phyloP scores from a whole-genome alignment of 2,329 filamentous ascomycete genomes.

The Aspergillus jensenii region DNA sequence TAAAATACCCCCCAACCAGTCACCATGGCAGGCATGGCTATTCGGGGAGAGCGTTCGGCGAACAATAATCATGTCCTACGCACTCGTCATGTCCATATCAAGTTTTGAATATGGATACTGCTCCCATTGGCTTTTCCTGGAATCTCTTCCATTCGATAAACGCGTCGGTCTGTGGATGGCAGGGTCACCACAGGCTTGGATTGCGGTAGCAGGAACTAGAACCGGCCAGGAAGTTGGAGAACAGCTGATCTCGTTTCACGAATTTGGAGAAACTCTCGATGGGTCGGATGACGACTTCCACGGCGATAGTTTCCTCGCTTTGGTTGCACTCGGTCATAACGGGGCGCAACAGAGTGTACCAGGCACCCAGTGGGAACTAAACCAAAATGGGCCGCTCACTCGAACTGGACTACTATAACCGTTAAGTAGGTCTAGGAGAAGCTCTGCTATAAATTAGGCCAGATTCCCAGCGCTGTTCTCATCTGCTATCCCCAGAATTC shows the following conservation, averaged over 20 bases:
- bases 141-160: conserved; percentile 5
- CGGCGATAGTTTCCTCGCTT: not conserved
- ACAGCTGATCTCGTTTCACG: conserved; percentile 1
- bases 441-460: not conserved
- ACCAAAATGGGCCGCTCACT: not conserved
- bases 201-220: not conserved
- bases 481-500: not conserved
- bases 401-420: not conserved
- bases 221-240: conserved; percentile 3
- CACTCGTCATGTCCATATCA: not conserved
- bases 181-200: conserved; percentile 5
- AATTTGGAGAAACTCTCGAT: not conserved
- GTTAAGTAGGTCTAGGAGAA: not conserved
- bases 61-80: conserved; percentile 3
- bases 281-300: not conserved
- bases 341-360: not conserved
- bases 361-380: conserved; percentile 1
- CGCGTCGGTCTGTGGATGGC: conserved; percentile 3
- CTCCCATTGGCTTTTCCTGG: conserved; percentile 4
- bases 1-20: not conserved
- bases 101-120: conserved; percentile 3
- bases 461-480: not conserved
- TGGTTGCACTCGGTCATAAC: not conserved
- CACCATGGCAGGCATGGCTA: conserved; percentile 4
- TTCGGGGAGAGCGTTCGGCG: conserved; percentile 5